These are phyloP conservation scores for Macaranga tanarius DNA, from an alignment of 441 rosid species.

Conservation along the genomic window DNA sequence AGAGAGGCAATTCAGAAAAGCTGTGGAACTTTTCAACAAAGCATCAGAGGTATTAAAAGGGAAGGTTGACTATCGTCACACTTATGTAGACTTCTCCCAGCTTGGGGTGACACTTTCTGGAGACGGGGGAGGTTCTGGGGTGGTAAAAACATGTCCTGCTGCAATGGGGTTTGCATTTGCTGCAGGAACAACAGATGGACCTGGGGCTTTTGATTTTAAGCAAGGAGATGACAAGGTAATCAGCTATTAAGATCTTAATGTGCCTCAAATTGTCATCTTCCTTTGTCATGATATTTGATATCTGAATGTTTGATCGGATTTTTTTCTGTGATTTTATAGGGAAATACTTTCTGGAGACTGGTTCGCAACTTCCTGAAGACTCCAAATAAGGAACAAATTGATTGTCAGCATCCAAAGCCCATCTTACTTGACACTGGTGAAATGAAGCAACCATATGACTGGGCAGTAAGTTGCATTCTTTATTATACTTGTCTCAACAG, in stretches of 20 bases:
- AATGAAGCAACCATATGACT: slow-evolving; percentile 90
- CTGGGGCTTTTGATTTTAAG: slow-evolving; percentile 94
- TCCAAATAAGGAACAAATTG: slow-evolving; percentile 63
- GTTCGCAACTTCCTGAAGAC: slow-evolving; percentile 71
- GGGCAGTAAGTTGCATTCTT: slow-evolving; percentile 69
- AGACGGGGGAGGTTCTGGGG: slow-evolving; percentile 60
- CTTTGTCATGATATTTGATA: not conserved
- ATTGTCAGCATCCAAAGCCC: slow-evolving; percentile 90
- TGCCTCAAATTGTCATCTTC: slow-evolving; percentile 10
- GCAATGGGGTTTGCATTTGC: slow-evolving; percentile 98
- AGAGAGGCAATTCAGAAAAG: slow-evolving; percentile 79
- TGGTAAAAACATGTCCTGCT: slow-evolving; percentile 85
- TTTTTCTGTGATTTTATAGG: slow-evolving; percentile 40
- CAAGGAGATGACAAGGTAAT: slow-evolving; percentile 92
- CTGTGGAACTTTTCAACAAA: slow-evolving; percentile 69
- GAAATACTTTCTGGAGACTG: slow-evolving; percentile 87
- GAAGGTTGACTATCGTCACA: slow-evolving; percentile 73
- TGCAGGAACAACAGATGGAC: slow-evolving; percentile 98
- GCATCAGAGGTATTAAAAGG: slow-evolving; percentile 80
- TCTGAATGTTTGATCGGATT: slow-evolving; percentile 12
- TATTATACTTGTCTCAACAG: not conserved
- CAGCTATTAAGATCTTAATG: slow-evolving; percentile 8
- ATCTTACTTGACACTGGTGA: slow-evolving; percentile 97
- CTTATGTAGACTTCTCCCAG: slow-evolving; percentile 75
- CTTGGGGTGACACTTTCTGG: slow-evolving; percentile 62